phyloP scores from a whole-genome alignment of 768 basidiomycete species.

The Trametes cingulata region DNA sequence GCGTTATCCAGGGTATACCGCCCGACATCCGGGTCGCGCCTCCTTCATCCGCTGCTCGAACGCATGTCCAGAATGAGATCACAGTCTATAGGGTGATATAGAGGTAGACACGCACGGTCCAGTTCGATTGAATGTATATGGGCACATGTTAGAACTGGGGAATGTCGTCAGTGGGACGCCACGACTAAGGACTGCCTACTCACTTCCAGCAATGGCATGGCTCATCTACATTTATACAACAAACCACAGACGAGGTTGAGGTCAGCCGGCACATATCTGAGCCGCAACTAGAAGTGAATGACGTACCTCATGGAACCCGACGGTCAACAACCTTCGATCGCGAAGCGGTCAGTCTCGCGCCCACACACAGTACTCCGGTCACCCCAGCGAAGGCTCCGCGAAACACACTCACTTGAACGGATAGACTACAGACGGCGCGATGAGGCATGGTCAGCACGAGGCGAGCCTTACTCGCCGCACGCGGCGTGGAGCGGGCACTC shows the following conservation, averaged over 20 bases:
- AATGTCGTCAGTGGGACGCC: neutral
- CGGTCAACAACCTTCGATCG: slow-evolving; percentile 65
- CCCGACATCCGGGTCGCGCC: slow-evolving; percentile 87
- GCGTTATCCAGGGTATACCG: slow-evolving; percentile 77
- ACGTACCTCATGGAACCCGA: slow-evolving; percentile 84
- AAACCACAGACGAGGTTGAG: neutral
- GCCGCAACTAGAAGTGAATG: neutral
- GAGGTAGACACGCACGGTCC: slow-evolving; percentile 61
- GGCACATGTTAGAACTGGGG: slow-evolving; percentile 73
- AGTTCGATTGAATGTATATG: slow-evolving; percentile 82
- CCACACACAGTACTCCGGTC: neutral
- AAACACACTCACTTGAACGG: slow-evolving; percentile 81
- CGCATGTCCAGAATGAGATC: neutral
- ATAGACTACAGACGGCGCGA: slow-evolving; percentile 56
- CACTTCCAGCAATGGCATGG: slow-evolving; percentile 71
- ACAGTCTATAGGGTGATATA: neutral
- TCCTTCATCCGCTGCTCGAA: slow-evolving; percentile 73
- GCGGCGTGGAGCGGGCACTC: slow-evolving; percentile 35
- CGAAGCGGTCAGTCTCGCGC: slow-evolving; percentile 2
- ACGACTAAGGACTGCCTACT: neutral
- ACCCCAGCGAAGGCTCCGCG: neutral
- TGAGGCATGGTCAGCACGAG: neutral
- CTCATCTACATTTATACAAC: slow-evolving; percentile 59
- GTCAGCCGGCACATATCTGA: neutral
- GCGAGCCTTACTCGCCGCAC: neutral